Base-by-base conservation (phyloP, 2,329 filamentous ascomycete genomes). In the Mollisia scopiformis region DNA sequence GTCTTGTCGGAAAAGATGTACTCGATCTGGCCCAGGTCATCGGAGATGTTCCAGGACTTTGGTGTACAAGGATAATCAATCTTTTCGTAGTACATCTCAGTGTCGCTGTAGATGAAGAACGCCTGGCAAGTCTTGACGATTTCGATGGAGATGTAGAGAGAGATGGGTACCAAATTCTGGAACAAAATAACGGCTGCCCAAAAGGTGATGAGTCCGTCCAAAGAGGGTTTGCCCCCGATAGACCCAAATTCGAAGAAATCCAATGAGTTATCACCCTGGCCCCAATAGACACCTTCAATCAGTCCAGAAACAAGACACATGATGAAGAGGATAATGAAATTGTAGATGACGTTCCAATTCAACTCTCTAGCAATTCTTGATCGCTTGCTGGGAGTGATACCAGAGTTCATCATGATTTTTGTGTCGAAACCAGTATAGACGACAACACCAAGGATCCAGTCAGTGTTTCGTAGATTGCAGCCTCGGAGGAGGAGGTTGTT, bases 321-420 rank as follows among this genome's bases (percentile, higher is more conserved):
- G 73, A 88, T 73, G 71, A 96, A 88, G 14, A 99, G 84, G 68
- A 99, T 88, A 69, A 90, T 81, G 73, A 99, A 98, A 77, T 99
- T 99, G 84, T 93, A 96, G 62, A 98, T 84, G 75, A 99, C 93
- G 75, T 97, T 97, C 85, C 92, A 96, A 79, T 99, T 99, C 68
- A 99, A 84, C 74, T 97, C 93, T 65, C 92, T 89, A 56, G 93
- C 92, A 70, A 99, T 93, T 68, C 92, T 88, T 37, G 95, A 87
- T 64, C 94, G 90, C 80, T 99, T 99, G 74, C 88, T 96, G 13
- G 96, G 95, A 1, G 95, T 99, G 64, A 94, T 89, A 62, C 95
- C 95, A 28, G 95, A 91, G 74, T 99, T 99, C 80, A 97, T 90
- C 95, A 99, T 99, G 75, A 97, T 98, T 79, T 98, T 99, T 33